Conservation (phyloP, 1,284 basidiomycete genomes). For the Chalciporus sp. region DNA sequence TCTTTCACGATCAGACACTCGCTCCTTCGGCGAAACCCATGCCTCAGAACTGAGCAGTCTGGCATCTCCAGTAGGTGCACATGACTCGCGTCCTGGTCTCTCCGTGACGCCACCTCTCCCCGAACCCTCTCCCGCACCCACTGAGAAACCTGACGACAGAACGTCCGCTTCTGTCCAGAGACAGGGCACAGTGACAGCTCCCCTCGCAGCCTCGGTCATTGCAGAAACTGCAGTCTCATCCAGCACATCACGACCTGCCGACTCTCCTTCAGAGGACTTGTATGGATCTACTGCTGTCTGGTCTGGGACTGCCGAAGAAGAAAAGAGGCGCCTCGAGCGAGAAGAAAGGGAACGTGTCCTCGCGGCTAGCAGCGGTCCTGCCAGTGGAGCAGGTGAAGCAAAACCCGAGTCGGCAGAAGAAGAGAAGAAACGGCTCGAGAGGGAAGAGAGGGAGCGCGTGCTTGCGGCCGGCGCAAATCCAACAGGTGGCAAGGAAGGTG, state of each 20-base stretch:
- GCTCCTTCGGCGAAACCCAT: slow-evolving; percentile 80
- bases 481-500: slow-evolving; percentile 38
- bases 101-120: slow-evolving; percentile 45
- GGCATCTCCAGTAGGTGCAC: slow-evolving; percentile 35
- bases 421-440: slow-evolving; percentile 69
- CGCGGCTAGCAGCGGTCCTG: slow-evolving; percentile 7
- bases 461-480: slow-evolving; percentile 37
- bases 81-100: slow-evolving; percentile 36
- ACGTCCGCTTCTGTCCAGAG: slow-evolving; percentile 28
- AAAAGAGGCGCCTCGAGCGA: slow-evolving; percentile 51
- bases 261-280: slow-evolving; percentile 28
- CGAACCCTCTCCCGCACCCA: slow-evolving; percentile 9
- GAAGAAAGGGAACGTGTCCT: slow-evolving; percentile 41
- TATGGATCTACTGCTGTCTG: slow-evolving; percentile 31
- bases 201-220: slow-evolving; percentile 56
- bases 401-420: slow-evolving; percentile 57
- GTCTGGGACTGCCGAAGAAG: slow-evolving; percentile 50
- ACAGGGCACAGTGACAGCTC: slow-evolving; percentile 50
- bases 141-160: slow-evolving; percentile 4
- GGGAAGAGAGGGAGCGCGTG: slow-evolving; percentile 62
- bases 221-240: slow-evolving; percentile 60
- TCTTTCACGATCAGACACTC: slow-evolving; percentile 68
- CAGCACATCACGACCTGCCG: slow-evolving; percentile 45
- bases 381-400: slow-evolving; percentile 12
- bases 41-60: slow-evolving; percentile 69